Evolutionary conservation across 495 filamentous ascomycete genomes (phyloP), one percentile per base, ranked within the genome.

Genomic region (Echria macrotheca): DNA sequence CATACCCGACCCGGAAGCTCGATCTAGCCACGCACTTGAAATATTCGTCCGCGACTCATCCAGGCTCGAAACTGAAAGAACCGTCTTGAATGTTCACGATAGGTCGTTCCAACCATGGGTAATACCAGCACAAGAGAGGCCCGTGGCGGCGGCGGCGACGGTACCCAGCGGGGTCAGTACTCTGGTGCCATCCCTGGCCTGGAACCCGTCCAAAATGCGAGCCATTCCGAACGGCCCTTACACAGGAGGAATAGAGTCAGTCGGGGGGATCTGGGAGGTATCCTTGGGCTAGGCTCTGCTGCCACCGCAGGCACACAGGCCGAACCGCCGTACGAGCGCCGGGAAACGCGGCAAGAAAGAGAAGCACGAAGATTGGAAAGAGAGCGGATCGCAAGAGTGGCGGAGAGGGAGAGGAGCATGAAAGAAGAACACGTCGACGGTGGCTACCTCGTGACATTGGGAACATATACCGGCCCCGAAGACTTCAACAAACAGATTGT

Each of bases 361-460:
- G 93, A 97, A 64, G 86, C 85, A 7, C 79, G 91, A 45, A 87
- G 84, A 51, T 62, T 85, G 52, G 93, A 96, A 67, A 85, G 81
- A 64, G 93, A 97, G 66, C 78, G 86, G 21, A 66, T 70, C 3
- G 78, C 77, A 14, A 74, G 93, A 31, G 52, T 81, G 37, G 88
- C 85, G 63, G 93, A 98, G 63, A 77, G 91, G 22, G 91, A 96
- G 68, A 77, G 87, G 62, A 98, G 93, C 64, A 86, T 97, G 72
- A 84, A 76, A 55, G 91, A 96, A 55, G 93, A 97, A 57, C 80
- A 89, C 66, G 85, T 96, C 23, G 93, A 97, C 71, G 93, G 93
- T 24, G 93, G 93, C 23, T 97, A 86, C 70, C 69, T 97, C 23
- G 93, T 97, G 31, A 98, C 93, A 0, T 82, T 95, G 65, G 93